Evolutionary conservation across 495 filamentous ascomycete genomes (phyloP), one percentile per base, ranked within the genome.

Genomic region (Filosporella fistucella): DNA sequence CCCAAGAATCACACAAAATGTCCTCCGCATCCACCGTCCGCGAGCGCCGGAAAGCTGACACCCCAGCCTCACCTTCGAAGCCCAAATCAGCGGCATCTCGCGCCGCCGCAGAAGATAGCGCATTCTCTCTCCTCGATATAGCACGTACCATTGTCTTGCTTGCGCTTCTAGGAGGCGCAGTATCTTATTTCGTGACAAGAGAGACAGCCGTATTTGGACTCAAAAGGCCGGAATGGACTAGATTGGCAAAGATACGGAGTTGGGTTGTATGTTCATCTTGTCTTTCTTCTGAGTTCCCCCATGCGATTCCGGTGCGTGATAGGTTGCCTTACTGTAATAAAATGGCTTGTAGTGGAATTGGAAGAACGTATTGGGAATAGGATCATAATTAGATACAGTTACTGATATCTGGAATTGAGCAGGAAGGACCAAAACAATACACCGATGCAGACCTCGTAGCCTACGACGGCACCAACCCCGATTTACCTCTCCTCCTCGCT

Each of bases 401-500:
- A 22, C 17, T 18, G 30, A 14, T 29, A 22, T 18, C 14, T 14
- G 24, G 9, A 33, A 34, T 11, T 14, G 17, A 23, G 18, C 54
- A 83, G 81, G 58, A 62, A 47, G 75, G 77, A 13, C 72, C 74
- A 20, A 47, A 81, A 20, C 37, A 51, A 58, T 78, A 96, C 12
- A 96, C 91, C 2, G 86, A 84, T 24, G 62, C 61, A 20, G 64
- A 95, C 63, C 82, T 99, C 20, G 51, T 75, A 25, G 68, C 69
- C 42, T 93, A 87, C 75, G 84, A 94, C 68, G 93, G 93, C 68
- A 77, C 67, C 41, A 81, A 95, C 66, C 69, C 81, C 1, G 55
- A 59, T 14, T 78, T n/a, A 20, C 94, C 93, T 3, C 82, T 99
- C 64, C 91, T 95, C 67, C 73, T 99, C 39, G 89, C 88, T 42